Evolutionary conservation across 1,139 yeast species (phyloP).

Genomic region (Scheffersomyces stambukii): DNA sequence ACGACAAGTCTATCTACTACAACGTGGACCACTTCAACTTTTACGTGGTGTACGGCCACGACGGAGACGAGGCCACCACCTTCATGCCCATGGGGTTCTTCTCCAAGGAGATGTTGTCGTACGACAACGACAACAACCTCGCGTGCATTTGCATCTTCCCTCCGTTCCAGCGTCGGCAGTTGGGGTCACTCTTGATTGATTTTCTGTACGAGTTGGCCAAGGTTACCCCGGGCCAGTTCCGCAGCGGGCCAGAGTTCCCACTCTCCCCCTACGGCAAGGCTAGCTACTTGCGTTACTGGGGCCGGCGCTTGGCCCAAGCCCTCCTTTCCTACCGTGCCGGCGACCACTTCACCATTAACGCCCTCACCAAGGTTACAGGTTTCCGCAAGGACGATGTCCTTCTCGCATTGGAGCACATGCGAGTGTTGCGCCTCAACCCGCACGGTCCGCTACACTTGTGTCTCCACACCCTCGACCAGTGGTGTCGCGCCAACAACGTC

Average conservation of each 20-base stretch:
- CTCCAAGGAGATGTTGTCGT: constrained; percentile 79
- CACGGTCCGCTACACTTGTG: constrained; percentile 13
- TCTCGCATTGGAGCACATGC: constrained; percentile 60
- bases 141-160: constrained; percentile 93
- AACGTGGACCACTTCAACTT: constrained; percentile 76
- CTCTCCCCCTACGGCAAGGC: constrained; percentile 75
- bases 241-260: constrained; percentile 91
- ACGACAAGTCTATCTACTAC: constrained; percentile 84
- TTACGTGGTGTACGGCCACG: constrained; percentile 60
- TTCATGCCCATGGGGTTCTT: constrained; percentile 81
- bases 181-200: constrained; percentile 79
- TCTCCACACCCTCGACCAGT: constrained; percentile 21
- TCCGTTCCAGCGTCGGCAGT: constrained; percentile 74
- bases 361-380: constrained; percentile 58
- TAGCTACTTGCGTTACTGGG: constrained; percentile 79
- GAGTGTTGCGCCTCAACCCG: constrained; percentile 31
- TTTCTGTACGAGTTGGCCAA: constrained; percentile 74
- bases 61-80: constrained; percentile 9
- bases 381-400: constrained; percentile 68
- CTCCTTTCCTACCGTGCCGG: constrained; percentile 3
- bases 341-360: constrained; percentile 40
- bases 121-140: constrained; percentile 74
- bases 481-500: constrained; percentile 26
- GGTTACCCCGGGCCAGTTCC: constrained; percentile 40
- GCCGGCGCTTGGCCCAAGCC: constrained; percentile 30